Evolutionary conservation across 2,329 filamentous ascomycete species (phyloP).

Genomic region (Neonectria ditissima): DNA sequence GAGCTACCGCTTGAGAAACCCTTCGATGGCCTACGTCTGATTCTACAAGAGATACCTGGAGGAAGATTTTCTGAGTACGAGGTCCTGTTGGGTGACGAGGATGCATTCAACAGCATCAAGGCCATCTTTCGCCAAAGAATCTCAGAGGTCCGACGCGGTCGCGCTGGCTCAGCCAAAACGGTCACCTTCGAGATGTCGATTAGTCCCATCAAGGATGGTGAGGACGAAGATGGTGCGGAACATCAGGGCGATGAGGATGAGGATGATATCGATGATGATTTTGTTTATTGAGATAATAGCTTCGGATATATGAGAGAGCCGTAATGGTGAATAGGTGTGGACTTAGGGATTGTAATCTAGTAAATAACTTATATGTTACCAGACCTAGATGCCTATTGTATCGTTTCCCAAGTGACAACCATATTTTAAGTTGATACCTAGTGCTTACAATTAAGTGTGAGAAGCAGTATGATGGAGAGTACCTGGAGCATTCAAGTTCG

Average conservation of each 20-base stretch:
- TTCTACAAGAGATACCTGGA: slow-evolving; percentile 1
- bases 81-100: background rate
- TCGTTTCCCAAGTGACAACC: no score
- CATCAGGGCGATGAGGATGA: background rate
- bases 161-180: background rate
- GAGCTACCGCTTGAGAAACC: background rate
- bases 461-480: no score
- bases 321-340: no score
- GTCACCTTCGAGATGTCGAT: slow-evolving; percentile 18
- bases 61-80: background rate
- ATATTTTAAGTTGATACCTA: no score
- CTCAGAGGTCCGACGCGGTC: background rate
- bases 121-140: background rate
- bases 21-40: background rate
- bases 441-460: no score
- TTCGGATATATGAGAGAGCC: no score
- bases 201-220: background rate
- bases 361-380: no score
- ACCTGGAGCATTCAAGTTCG: no score
- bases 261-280: background rate
- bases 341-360: background rate
- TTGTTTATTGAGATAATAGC: background rate
- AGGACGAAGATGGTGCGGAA: background rate
- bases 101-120: slow-evolving; percentile 3
- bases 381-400: no score